Evolutionary conservation across 345 rosid species (phyloP).

Genomic region (Dipteronia dyeriana): DNA sequence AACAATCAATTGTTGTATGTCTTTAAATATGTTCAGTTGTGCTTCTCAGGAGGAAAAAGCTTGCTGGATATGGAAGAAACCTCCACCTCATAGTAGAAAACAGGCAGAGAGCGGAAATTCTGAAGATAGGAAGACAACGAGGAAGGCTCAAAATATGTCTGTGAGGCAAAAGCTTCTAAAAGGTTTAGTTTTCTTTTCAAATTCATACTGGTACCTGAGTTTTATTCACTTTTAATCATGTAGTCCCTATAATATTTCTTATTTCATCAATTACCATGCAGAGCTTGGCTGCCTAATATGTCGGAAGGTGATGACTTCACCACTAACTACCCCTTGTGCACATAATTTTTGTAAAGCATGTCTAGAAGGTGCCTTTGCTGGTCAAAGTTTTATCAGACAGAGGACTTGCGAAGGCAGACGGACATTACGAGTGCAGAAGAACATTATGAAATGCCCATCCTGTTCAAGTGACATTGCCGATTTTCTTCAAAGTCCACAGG

Average conservation of each 20-base stretch:
- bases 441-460: conserved; percentile 44
- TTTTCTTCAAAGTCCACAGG: conserved; percentile 43
- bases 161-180: conserved; percentile 32
- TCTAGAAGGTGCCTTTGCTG: conserved; percentile 43
- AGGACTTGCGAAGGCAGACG: conserved; percentile 39
- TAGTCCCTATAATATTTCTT: not conserved
- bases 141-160: conserved; percentile 25
- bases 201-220: not conserved
- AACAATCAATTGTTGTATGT: not conserved
- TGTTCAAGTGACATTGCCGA: conserved; percentile 51
- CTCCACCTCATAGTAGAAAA: conserved; percentile 58
- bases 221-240: not conserved
- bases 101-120: conserved; percentile 19
- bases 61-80: conserved; percentile 64
- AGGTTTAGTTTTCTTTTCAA: conserved; percentile 28
- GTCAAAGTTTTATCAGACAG: conserved; percentile 33
- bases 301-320: conserved; percentile 40
- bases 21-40: not conserved
- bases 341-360: conserved; percentile 51
- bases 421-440: conserved; percentile 38
- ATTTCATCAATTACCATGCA: conserved; percentile 17
- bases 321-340: conserved; percentile 50
- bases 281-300: conserved; percentile 48
- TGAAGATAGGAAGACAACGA: conserved; percentile 28
- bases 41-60: conserved; percentile 42